Evolutionary conservation across 192 early-diverging fungal genomes (phyloP).

Genomic region (Coemansia sp.): DNA sequence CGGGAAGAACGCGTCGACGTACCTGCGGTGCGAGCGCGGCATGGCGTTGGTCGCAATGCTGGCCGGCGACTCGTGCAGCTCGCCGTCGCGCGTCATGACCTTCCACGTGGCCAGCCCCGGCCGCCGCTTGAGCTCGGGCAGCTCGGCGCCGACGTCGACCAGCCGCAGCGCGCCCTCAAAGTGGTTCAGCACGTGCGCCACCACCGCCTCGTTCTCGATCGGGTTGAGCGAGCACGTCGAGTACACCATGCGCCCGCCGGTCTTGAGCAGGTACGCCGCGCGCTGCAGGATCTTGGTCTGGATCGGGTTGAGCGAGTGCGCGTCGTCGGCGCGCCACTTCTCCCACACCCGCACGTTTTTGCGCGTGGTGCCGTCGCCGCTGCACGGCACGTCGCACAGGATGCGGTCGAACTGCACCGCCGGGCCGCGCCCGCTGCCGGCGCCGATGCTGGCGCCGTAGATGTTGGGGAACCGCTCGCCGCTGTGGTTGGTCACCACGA

Average conservation of each 20-base stretch:
- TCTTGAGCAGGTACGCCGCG: constrained; percentile 81
- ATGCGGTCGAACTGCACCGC: constrained; percentile 93
- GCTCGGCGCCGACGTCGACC: constrained; percentile 80
- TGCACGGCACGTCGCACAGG: constrained; percentile 96
- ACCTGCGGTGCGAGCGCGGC: constrained; percentile 44
- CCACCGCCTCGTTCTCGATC: constrained; percentile 95
- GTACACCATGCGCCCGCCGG: constrained; percentile 92
- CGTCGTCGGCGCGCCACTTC: constrained; percentile 74
- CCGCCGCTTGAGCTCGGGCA: constrained; percentile 75
- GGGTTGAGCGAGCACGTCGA: constrained; percentile 99
- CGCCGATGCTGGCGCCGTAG: constrained; percentile 3
- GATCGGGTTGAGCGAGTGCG: constrained; percentile 76
- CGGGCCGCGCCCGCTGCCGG: constrained; percentile 19
- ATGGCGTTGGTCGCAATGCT: constrained; percentile 26
- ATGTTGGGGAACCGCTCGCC: constrained; percentile 85
- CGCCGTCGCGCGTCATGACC: constrained; percentile 72
- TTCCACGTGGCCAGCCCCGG: constrained; percentile 89
- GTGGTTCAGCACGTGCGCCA: constrained; percentile 72
- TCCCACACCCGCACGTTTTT: constrained; percentile 94
- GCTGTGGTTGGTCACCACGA: constrained; percentile 96
- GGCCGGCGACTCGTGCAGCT: constrained; percentile 54
- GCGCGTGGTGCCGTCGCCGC: constrained; percentile 95
- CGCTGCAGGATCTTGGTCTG: constrained; percentile 89
- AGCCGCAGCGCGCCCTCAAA: constrained; percentile 72
- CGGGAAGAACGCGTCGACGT: constrained; percentile 61